phyloP scores from a whole-genome alignment of 306 rosid genomes.

The Casuarina cunninghamiana region DNA sequence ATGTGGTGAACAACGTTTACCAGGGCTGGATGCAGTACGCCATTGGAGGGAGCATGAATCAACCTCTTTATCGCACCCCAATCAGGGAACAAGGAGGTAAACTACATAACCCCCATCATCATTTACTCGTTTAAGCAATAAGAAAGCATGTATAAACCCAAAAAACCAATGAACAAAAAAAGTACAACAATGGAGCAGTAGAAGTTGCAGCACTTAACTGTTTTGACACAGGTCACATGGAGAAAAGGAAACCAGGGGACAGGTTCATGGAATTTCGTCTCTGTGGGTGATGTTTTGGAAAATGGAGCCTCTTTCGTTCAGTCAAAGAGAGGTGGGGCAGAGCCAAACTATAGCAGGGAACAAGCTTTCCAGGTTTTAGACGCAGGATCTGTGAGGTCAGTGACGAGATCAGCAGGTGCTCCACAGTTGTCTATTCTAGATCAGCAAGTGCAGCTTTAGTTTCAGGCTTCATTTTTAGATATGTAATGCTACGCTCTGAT shows the following conservation, averaged over 20 bases:
- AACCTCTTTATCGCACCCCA: conserved; percentile 48
- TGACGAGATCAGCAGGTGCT: conserved; percentile 30
- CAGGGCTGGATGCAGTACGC: conserved; percentile 12
- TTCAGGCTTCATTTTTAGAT: conserved; percentile 23
- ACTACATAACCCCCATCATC: background rate
- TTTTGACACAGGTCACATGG: conserved; percentile 28
- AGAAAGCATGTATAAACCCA: background rate
- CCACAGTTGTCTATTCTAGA: background rate
- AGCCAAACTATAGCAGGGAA: conserved; percentile 23
- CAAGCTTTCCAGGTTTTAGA: conserved; percentile 32
- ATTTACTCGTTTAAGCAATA: background rate
- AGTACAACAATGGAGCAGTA: too few species aligned
- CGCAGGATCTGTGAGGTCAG: conserved; percentile 27
- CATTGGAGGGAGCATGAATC: conserved; percentile 5
- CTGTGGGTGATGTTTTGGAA: conserved; percentile 39
- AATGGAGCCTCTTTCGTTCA: conserved; percentile 35
- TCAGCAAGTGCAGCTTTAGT: background rate
- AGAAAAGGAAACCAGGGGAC: conserved; percentile 18
- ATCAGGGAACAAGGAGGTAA: conserved; percentile 36
- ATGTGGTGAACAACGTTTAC: conserved; percentile 37
- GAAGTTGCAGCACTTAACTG: too few species aligned
- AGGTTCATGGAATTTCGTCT: conserved; percentile 33
- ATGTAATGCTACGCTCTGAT: conserved; percentile 6
- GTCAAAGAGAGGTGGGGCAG: conserved; percentile 20
- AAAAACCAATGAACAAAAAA: too few species aligned